Base-by-base conservation (phyloP, 2,329 filamentous ascomycete species). In the Xylariaceae sp. region DNA sequence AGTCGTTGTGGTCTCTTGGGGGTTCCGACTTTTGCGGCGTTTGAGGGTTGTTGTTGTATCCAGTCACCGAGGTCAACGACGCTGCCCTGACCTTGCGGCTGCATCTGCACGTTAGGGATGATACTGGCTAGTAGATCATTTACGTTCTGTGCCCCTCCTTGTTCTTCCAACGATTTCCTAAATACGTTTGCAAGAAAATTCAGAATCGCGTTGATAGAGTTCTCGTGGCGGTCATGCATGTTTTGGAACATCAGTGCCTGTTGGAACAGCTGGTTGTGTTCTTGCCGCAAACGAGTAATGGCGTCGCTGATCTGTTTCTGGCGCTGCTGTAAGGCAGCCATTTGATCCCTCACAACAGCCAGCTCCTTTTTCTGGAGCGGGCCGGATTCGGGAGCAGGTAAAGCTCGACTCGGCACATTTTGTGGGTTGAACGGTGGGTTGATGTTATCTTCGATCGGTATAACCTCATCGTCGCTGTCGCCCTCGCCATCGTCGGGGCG, bases 111-210 rank as follows among this genome's bases (percentile, higher is more conserved):
- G 32, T 69, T 73, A 5, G 86, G 82, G 49, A 94, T 85, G 51
- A 88, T 81, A 57, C 83, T 86, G 5, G 85, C 83, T 64, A 97
- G 88, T 64, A 96, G 86, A 58, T 95, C 91, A 48, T 87, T 84
- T 39, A 97, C 80, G 52, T 89, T 92, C 63, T 89, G 83, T 1
- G 82, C 77, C 15, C 81, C 80, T 31, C 84, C 85, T 60, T 92
- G 87, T 33, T 91, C 89, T 65, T 96, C 91, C 44, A 99, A 73
- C 55, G 90, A 95, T 63, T 95, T 87, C 55, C 95, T 87, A 71
- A 97, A 99, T 39, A 99, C 92, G 11, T 95, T 97, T 41, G 92
- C 94, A 17, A 99, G 78, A 68, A 99, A 97, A 44, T 91, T 95
- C 39, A 99, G 78, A 54, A 99, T 97, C n/a, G 92, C 92, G 64